Evolutionary conservation across 202 grass and related monocot species (phyloP).

Genomic region (Cymbopogon flexuosus): DNA sequence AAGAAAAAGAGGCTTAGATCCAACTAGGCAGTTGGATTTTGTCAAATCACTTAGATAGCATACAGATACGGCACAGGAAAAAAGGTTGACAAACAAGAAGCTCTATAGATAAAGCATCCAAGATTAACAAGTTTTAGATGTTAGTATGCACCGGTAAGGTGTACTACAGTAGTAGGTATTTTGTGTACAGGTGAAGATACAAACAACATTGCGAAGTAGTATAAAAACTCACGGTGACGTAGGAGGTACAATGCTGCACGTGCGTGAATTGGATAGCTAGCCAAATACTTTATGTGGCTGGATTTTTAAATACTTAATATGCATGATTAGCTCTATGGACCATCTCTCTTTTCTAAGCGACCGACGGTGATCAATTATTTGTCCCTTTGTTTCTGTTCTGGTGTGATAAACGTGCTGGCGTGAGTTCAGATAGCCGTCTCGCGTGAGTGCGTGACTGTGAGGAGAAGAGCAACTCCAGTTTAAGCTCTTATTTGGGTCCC

Average conservation of each 20-base stretch:
- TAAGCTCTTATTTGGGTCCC: no score
- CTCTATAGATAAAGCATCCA: neutral
- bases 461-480: no score
- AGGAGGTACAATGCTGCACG: neutral
- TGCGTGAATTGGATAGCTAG: neutral
- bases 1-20: constrained; percentile 56
- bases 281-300: neutral
- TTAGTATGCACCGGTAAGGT: constrained; percentile 6
- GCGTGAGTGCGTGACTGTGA: no score
- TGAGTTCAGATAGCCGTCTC: no score
- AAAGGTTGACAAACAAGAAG: constrained; percentile 16
- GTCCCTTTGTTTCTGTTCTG: no score
- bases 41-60: constrained; percentile 18
- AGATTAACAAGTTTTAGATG: neutral
- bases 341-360: neutral
- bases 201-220: neutral
- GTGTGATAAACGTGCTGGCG: no score
- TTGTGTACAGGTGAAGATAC: constrained; percentile 33
- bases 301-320: neutral
- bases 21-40: neutral
- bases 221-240: neutral
- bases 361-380: neutral
- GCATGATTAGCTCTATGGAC: neutral
- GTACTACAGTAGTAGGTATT: neutral
- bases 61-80: neutral